Base-by-base conservation (phyloP, 2,329 filamentous ascomycete genomes). In the Penicillium sp. region DNA sequence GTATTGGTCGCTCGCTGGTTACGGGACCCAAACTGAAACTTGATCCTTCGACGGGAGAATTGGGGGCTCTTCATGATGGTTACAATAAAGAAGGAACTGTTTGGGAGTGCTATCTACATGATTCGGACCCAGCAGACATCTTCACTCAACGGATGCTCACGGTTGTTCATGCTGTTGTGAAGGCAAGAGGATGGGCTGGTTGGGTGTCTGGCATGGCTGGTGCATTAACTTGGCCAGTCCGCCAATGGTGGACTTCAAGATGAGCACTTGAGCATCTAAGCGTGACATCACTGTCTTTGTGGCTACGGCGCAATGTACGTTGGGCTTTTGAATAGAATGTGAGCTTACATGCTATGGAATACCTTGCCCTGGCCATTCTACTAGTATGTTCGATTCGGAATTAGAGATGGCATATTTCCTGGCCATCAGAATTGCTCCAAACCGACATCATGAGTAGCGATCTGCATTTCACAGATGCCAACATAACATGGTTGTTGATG, bases 31-130 rank as follows among this genome's bases (percentile, higher is more conserved):
- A 48, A 25, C 20, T 55, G 25, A 51, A 48, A 48, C 43, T 51
- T n/a, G 25, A 51, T 42, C 6, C 33, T 15, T 55, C 48, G 33
- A 55, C 42, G 27, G 53, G 48, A 22, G 42, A 27, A 5, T 29
- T 53, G 43, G 23, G 20, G 18, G 37, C 37, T 42, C 42, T 18
- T 11, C 22, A 43, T 43, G 45, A 41, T 26, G n/a, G 8, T 1
- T 20, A 40, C 20, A n/a, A 43, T 11, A 20, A 35, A 40, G 53
- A 55, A 29, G 49, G 53, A 18, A 12, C 53, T 23, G 37, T 55
- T 37, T 55, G 53, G 53, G 53, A 55, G 49, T 55, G 53, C 43
- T 55, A 55, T 40, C 27, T 55, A 8, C 53, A 55, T 55, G 53
- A 55, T 23, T 37, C 22, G 49, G 53, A 55, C n/a, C 49, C 53